phyloP scores from a whole-genome alignment of 768 basidiomycete species.

The Vishniacozyma victoriae region DNA sequence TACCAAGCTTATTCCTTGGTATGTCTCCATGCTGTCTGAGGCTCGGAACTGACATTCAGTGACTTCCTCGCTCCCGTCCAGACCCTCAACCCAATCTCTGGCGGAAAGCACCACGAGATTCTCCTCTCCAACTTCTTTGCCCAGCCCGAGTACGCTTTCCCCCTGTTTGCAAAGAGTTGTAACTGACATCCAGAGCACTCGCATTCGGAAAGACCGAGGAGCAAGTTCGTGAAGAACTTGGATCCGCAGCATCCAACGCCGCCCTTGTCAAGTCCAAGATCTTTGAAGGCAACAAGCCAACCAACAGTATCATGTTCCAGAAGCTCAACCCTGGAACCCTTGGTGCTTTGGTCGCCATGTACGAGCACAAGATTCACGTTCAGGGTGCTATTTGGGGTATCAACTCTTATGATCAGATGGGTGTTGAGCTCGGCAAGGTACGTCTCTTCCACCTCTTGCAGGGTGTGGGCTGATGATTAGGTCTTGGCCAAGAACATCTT shows the following conservation, averaged over 20 bases:
- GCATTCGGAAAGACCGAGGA: slow-evolving; percentile 97
- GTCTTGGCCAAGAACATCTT: slow-evolving; percentile 95
- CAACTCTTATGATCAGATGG: slow-evolving; percentile 99
- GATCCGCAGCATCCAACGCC: slow-evolving; percentile 57
- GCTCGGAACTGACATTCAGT: slow-evolving; percentile 18
- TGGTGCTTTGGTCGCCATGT: slow-evolving; percentile 52
- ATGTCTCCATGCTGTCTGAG: slow-evolving; percentile 41
- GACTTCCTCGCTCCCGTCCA: slow-evolving; percentile 46
- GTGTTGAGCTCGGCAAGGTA: slow-evolving; percentile 90
- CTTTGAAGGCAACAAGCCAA: slow-evolving; percentile 94
- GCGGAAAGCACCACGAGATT: slow-evolving; percentile 93
- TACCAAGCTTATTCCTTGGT: slow-evolving; percentile 49
- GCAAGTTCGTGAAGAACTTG: slow-evolving; percentile 61
- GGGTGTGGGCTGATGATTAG: slow-evolving; percentile 16
- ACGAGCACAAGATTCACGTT: slow-evolving; percentile 94
- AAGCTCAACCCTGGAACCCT: slow-evolving; percentile 81
- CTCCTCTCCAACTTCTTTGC: slow-evolving; percentile 97
- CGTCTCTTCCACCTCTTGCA: slow-evolving; percentile 1
- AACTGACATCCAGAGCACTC: slow-evolving; percentile 55
- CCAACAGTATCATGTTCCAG: slow-evolving; percentile 94
- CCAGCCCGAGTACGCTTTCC: slow-evolving; percentile 66
- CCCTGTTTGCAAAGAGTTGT: background rate
- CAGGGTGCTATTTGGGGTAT: slow-evolving; percentile 98
- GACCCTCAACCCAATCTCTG: slow-evolving; percentile 64
- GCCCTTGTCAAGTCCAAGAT: slow-evolving; percentile 92